A percentile compares a stretch with the other conserved stretches of the same genome.
Conservation (phyloP, 768 basidiomycete genomes). For the Lentinula raphanica region DNA sequence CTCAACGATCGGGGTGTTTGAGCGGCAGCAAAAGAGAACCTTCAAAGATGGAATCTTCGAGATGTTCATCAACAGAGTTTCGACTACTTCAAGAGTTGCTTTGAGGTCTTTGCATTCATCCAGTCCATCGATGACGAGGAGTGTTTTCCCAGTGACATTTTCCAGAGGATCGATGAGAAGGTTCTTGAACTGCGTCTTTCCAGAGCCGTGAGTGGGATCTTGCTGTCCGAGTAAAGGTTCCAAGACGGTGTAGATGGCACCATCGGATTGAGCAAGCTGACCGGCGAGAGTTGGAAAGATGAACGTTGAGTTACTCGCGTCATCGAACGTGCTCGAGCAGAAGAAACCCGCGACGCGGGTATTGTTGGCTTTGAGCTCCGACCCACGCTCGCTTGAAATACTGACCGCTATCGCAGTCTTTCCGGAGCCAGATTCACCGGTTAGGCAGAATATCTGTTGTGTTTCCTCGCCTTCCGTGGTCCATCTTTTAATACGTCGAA, state of each 20-base stretch:
- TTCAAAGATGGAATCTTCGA: background rate
- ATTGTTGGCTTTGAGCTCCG: background rate
- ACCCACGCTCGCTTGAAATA: background rate
- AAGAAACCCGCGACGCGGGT: background rate
- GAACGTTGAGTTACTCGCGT: background rate
- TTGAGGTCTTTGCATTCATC: background rate
- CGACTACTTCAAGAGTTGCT: background rate
- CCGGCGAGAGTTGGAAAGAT: constrained; percentile 4
- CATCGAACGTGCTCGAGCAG: constrained; percentile 2
- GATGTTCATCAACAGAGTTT: background rate
- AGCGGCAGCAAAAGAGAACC: background rate
- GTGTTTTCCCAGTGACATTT: background rate
- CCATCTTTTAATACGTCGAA: background rate
- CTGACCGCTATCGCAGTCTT: background rate
- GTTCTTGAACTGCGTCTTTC: background rate
- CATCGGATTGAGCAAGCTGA: background rate
- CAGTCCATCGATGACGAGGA: constrained; percentile 4
- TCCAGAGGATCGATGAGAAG: background rate
- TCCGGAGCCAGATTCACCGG: background rate
- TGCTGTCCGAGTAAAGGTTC: background rate
- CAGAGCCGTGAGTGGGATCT: background rate
- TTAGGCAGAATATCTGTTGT: background rate
- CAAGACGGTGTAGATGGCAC: background rate
- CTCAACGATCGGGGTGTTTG: background rate
- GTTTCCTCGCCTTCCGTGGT: background rate